Conservation (phyloP, 768 basidiomycete species). For the Xerocomellus amylosporus region DNA sequence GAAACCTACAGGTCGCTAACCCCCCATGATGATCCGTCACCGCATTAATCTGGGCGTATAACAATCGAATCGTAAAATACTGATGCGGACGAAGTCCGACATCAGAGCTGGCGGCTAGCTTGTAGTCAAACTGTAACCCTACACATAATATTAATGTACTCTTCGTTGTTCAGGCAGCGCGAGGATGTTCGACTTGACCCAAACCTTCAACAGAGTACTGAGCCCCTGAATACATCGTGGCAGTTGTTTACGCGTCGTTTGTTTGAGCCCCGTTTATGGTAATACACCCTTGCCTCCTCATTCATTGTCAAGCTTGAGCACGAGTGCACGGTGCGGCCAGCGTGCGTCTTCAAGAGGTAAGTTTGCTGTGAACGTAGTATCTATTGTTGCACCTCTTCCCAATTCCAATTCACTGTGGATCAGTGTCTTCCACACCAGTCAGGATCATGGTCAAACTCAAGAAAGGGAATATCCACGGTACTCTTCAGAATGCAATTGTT, state of each 20-base stretch:
- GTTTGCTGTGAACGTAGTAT: neutral
- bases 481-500: constrained; percentile 24
- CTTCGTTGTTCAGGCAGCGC: too few relatives aligned
- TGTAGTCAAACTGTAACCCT: neutral
- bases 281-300: neutral
- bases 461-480: constrained; percentile 14
- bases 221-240: neutral
- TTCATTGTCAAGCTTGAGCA: neutral
- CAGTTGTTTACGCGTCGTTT: constrained; percentile 12
- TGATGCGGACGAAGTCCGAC: too few relatives aligned
- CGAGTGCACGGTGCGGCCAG: neutral
- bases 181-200: too few relatives aligned
- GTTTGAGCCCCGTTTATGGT: neutral
- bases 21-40: too few relatives aligned
- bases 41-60: too few relatives aligned
- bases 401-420: neutral
- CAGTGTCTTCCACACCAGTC: neutral
- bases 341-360: neutral
- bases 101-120: too few relatives aligned
- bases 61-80: too few relatives aligned
- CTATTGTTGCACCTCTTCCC: neutral
- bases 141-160: neutral
- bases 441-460: constrained; percentile 20
- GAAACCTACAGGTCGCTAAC: too few relatives aligned
- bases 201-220: too few relatives aligned